Evolutionary conservation across 2,329 filamentous ascomycete genomes (phyloP).

Genomic region (Sclerotinia spermophila): DNA sequence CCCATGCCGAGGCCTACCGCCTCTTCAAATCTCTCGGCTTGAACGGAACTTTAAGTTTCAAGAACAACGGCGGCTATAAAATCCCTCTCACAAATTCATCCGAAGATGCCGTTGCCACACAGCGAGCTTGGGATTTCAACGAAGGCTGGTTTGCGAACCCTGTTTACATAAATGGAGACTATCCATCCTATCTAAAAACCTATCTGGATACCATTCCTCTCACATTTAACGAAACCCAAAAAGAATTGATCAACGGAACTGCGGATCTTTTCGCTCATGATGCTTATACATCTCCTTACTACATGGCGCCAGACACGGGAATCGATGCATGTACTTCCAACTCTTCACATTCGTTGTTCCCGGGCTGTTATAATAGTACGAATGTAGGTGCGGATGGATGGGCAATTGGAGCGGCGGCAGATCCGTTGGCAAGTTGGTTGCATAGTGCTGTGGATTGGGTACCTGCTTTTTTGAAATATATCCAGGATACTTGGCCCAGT

Average conservation of each 20-base stretch:
- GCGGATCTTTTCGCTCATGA: conserved; percentile 56
- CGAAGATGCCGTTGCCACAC: conserved; percentile 27
- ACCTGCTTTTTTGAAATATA: conserved; percentile 29
- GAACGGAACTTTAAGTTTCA: conserved; percentile 47
- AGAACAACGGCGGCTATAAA: conserved; percentile 44
- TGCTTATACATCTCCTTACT: conserved; percentile 54
- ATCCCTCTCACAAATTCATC: conserved; percentile 44
- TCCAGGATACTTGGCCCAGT: conserved; percentile 31
- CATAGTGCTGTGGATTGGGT: conserved; percentile 32
- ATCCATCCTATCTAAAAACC: conserved; percentile 42
- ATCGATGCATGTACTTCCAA: conserved; percentile 40
- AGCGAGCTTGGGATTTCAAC: conserved; percentile 39
- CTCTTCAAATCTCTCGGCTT: conserved; percentile 52
- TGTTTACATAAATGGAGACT: conserved; percentile 49
- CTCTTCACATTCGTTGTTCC: conserved; percentile 25
- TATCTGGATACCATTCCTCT: conserved; percentile 42
- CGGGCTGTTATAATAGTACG: conserved; percentile 26
- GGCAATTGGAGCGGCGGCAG: conserved; percentile 28
- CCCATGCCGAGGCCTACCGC: conserved; percentile 47
- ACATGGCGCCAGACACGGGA: conserved; percentile 42
- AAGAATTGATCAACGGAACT: conserved; percentile 48
- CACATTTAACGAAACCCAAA: conserved; percentile 45
- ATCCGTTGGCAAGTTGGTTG: conserved; percentile 31
- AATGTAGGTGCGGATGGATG: conserved; percentile 19
- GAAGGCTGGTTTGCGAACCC: conserved; percentile 51